Conservation (phyloP, 2,329 filamentous ascomycete genomes). For the Aureobasidium subglaciale region DNA sequence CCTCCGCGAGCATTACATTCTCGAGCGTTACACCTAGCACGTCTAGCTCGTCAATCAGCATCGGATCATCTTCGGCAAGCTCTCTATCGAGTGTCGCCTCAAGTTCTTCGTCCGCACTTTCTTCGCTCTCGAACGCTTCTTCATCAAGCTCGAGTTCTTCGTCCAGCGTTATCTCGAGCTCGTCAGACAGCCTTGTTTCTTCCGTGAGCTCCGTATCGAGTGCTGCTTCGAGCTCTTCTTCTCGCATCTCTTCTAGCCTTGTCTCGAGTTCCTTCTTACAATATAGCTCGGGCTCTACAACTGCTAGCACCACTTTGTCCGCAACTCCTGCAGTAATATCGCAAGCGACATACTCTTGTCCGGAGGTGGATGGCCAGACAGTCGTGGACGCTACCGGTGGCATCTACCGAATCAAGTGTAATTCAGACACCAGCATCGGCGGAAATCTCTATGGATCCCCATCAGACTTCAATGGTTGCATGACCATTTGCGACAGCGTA, state of each 20-base stretch:
- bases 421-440: constrained; percentile 4
- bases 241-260: neutral
- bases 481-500: constrained; percentile 19
- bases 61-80: neutral
- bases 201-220: too few species aligned
- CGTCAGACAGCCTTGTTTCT: neutral
- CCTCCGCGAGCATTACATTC: too few species aligned
- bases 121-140: neutral
- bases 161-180: too few species aligned
- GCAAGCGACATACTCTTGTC: constrained; percentile 3
- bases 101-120: neutral
- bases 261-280: too few species aligned
- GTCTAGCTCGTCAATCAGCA: neutral
- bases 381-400: neutral
- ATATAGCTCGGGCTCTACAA: too few species aligned
- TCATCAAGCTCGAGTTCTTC: neutral
- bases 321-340: neutral
- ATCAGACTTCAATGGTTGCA: constrained; percentile 18
- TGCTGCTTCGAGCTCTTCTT: neutral
- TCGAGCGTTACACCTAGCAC: too few species aligned
- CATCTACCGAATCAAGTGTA: neutral
- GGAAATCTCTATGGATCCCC: neutral
- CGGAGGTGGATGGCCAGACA: neutral
- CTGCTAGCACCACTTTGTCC: neutral
- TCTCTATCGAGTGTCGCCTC: neutral